Evolutionary conservation across 2,329 filamentous ascomycete genomes (phyloP), one percentile per base, ranked within the genome.

Genomic region (Lizonia empirigonia): DNA sequence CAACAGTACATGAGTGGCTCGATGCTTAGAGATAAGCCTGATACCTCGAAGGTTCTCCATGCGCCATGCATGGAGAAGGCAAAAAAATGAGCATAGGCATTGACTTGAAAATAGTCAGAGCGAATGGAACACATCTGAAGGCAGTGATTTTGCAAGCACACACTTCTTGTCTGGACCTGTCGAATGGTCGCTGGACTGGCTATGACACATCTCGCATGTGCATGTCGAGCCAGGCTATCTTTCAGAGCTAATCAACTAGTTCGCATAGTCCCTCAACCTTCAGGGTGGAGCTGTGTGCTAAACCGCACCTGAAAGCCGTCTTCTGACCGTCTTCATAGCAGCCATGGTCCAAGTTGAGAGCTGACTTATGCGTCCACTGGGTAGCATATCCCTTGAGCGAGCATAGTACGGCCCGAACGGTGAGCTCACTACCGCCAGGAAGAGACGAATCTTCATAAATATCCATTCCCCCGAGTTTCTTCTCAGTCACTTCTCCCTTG

Each of bases 201-300:
- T n/a, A 12, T 34, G n/a, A 8, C 12, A 38, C 39, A 34, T 34
- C 35, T 44, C 26, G 33, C n/a, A 12, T 38, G 22, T 22, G 37
- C 37, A 5, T 27, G n/a, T 24, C n/a, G 33, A 45, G 5, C 16
- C 22, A 18, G 10, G n/a, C n/a, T 38, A 9, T 6, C 9, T 24
- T 9, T 33, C 34, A n/a, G 27, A 5, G 15, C 29, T 18, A 13
- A 19, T 33, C 35, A 15, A 10, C 10, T 36, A 34, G 15, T 35
- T 36, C 24, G 26, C 26, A 16, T 18, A 27, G n/a, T 41, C 7
- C 34, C 30, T 16, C n/a, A 12, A 20, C 7, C n/a, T 34, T 26
- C 16, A 42, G 41, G 36, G 49, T 42, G 36, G 41, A 52, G 41
- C 32, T 41, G 36, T 16, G 8, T 26, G n/a, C 23, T n/a, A n/a